A percentile compares a stretch with the other conserved stretches of the same genome.
Evolutionary conservation across 306 rosid genomes (phyloP).

Genomic region (Mucuna pruriens): DNA sequence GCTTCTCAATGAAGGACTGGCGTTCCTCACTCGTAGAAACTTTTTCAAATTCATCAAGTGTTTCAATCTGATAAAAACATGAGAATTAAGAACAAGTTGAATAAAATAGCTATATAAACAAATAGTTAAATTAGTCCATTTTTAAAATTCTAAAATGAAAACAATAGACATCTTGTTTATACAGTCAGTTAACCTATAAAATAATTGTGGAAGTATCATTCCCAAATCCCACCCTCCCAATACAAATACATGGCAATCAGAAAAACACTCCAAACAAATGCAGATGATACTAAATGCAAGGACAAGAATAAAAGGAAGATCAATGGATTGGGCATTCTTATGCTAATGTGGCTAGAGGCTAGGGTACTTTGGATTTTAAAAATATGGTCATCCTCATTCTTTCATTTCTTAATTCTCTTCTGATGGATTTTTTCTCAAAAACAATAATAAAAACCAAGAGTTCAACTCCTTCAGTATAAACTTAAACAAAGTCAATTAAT

Average conservation of each 20-base stretch:
- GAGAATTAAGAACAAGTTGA: conserved; percentile 18
- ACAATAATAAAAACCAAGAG: not conserved
- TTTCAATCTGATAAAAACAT: conserved; percentile 72
- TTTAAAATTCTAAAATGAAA: not conserved
- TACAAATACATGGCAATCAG: not conserved
- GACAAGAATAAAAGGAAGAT: not conserved
- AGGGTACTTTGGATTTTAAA: not conserved
- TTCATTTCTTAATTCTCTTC: conserved; percentile 14
- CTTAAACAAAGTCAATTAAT: conserved; percentile 22
- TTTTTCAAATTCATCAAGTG: conserved; percentile 68
- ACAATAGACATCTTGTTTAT: not conserved
- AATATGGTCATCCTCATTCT: conserved; percentile 9
- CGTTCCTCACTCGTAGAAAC: conserved; percentile 82
- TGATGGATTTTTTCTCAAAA: not conserved
- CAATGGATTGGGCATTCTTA: not conserved
- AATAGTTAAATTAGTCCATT: conserved; percentile 20
- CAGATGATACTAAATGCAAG: conserved; percentile 15
- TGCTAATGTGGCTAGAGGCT: not conserved
- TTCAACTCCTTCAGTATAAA: conserved; percentile 22
- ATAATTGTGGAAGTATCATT: conserved; percentile 7
- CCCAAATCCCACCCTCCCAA: not conserved
- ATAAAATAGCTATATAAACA: conserved; percentile 7
- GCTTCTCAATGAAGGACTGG: conserved; percentile 76
- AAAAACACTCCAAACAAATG: not conserved
- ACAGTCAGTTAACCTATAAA: conserved; percentile 4